Evolutionary conservation across 1,284 basidiomycete species (phyloP).

Genomic region (Anthracocystis walkeri): DNA sequence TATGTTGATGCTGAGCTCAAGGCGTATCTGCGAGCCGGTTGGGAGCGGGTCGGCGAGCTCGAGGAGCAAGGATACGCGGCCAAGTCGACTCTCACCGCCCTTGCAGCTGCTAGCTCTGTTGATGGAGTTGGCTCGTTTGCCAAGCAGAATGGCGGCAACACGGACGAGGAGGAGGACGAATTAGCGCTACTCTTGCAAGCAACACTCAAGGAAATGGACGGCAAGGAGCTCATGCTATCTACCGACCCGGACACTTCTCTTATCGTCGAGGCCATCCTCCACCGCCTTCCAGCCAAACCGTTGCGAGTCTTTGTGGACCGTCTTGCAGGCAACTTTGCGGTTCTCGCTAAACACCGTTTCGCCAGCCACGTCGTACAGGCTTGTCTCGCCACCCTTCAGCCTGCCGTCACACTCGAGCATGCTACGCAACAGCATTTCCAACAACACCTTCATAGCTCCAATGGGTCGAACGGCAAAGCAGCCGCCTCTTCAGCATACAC

Average conservation of each 20-base stretch:
- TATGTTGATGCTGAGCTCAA: slow-evolving; percentile 64
- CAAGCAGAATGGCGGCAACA: slow-evolving; percentile 12
- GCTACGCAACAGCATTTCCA: slow-evolving; percentile 24
- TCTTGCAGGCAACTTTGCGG: slow-evolving; percentile 56
- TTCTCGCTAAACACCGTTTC: slow-evolving; percentile 62
- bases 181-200: slow-evolving; percentile 60
- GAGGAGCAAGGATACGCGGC: slow-evolving; percentile 31
- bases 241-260: slow-evolving; percentile 66
- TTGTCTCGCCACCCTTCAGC: slow-evolving; percentile 51
- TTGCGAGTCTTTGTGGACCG: slow-evolving; percentile 64
- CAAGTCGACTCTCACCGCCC: slow-evolving; percentile 31
- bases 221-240: slow-evolving; percentile 62
- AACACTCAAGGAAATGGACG: slow-evolving; percentile 63
- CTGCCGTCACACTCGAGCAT: slow-evolving; percentile 38
- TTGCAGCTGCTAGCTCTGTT: slow-evolving; percentile 9
- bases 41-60: slow-evolving; percentile 43
- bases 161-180: slow-evolving; percentile 49
- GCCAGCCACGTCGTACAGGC: slow-evolving; percentile 65
- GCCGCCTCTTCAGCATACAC: slow-evolving; percentile 27
- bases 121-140: neutral
- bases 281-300: slow-evolving; percentile 52
- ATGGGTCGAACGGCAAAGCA: slow-evolving; percentile 20
- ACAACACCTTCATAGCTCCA: slow-evolving; percentile 14
- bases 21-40: slow-evolving; percentile 54
- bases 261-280: slow-evolving; percentile 61